Base-by-base conservation (phyloP, 2,329 filamentous ascomycete species). In the Tolypocladium guangdongense region DNA sequence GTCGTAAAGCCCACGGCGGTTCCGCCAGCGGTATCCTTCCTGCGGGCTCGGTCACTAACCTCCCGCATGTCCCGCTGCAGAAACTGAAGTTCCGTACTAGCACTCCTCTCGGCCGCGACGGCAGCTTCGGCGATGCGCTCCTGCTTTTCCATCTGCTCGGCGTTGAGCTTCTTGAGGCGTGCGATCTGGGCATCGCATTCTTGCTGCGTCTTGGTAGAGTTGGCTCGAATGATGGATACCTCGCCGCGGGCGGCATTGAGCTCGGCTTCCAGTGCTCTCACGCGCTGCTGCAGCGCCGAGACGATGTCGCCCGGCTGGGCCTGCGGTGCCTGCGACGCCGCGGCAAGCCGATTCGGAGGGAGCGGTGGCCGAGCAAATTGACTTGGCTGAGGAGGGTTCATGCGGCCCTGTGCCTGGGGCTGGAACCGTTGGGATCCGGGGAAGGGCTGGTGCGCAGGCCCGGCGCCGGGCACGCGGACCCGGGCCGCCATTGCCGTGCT, bases 171-270 rank as follows among this genome's bases (percentile, higher is more conserved):
- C 60, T 81, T 82, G 53, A 88, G 71, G 7, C 78, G 75, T 22
- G 75, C 70, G 27, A 91, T 66, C 60, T 84, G 78, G 27, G 78
- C 76, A 50, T 88, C 82, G 62, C 86, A 81, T 48, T 83, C 78
- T 51, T 81, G 79, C 18, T 75, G 73, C 0, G 76, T 72, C 60
- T 82, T 85, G 50, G 84, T 79, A 41, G 82, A 77, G 55, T 88
- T 88, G 55, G 80, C 79, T 36, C 88, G 81, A n/a, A 91, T 76
- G 56, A 91, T 90, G 50, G 86, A 78, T 32, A 83, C 83, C 65
- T 91, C 87, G 50, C 88, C 88, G 20, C 80, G 74, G 60, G 87
- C 86, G 3, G 78, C 77, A 52, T 75, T 75, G 18, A 86, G 74
- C 50, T 83, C 80, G 7, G 77, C 70, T 58, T 80, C 75, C 3